Base-by-base conservation (phyloP, 257 asterid species). In the Schizonepeta tenuifolia region DNA sequence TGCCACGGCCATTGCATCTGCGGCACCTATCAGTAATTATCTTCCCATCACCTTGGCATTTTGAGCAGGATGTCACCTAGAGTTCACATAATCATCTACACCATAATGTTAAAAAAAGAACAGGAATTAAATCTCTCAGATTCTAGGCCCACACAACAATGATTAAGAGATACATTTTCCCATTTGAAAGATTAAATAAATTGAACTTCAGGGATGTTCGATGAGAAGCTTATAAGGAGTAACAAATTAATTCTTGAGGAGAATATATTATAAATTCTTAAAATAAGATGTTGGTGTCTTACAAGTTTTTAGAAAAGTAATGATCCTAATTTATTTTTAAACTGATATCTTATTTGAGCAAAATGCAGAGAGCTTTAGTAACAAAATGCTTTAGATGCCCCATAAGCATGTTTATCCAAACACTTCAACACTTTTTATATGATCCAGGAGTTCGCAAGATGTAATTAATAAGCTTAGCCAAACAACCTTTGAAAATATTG, bases 61-160 rank as follows among this genome's bases (percentile, higher is more conserved):
- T 90, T 71, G 88, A 79, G 85, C 99, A 95, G 71, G 95, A 83
- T 53, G 95, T 87, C 38, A 95, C 96, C 99, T 92, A 86, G 78
- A 82, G 71, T 83, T 61, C 83, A 87, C 49, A 83, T 82, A 77
- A 85, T 86, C 73, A 81, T 81, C 86, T 81, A 83, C 64, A 84
- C 81, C 81, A 82, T 72, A 71, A 78, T 71, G 79, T 77, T 72
- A 78, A 80, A 80, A 70, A 67, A 84, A 72, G 60, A 71, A 38
- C 41, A 64, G 66, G 66, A 70, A 69, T 65, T 73, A 43, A 65
- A 54, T 43, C 47, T 35, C 58, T 55, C 38, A 69, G 65, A 12
- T 60, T 51, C 60, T 36, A 71, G 15, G 55, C 69, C 53, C 35
- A 60, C 24, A 55, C 11, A 14, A 64, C 21, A 41, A 63, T 72